Evolutionary conservation across 352 stramenopile genomes (phyloP), one percentile per base, ranked within the genome.

Genomic region (Lagenidium giganteum): DNA sequence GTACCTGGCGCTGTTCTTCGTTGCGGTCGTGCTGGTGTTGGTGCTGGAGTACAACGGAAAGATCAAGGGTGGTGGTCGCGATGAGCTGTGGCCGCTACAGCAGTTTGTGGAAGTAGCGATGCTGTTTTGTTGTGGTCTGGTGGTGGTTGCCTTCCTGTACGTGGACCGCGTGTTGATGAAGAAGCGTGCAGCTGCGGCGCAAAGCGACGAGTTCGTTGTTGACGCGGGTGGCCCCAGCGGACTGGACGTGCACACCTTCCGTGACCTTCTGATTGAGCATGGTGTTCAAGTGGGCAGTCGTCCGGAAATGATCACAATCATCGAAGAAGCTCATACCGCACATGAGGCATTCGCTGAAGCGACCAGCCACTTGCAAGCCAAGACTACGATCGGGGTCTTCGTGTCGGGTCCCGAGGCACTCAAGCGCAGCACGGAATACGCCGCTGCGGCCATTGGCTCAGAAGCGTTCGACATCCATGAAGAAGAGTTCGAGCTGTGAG

Each of bases 391-490:
- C 32, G 51, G 54, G 17, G 43, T 54, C 12, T 58, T 64, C 26
- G 40, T 64, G 9, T 64, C 48, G 7, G 47, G 54, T 23, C 54
- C 48, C 1, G 37, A 50, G 31, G 40, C 43, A 7, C 35, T 64
- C 18, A 59, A 64, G 31, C 27, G 37, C 7, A 40, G 48, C 18
- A 29, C 41, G 21, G 48, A 59, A 23, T 41, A 44, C 41, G 54
- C 48, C 0, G 47, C 26, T 16, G 37, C 42, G 6, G 42, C 31
- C 3, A 32, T 57, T 24, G 54, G 54, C 17, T 17, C 28, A 29
- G 8, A 24, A 17, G 33, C 41, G 14, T 67, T 67, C 30, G 57
- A 63, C 16, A 46, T 67, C 31, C 48, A 56, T 42, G 30, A 34
- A 3, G 52, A 61, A 33, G 45, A 61, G 31, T 61, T 61, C 16